A percentile compares a stretch with the other conserved stretches of the same genome.
Evolutionary conservation across 331 rosid species (phyloP).

Genomic region (Pyrus hybrid): DNA sequence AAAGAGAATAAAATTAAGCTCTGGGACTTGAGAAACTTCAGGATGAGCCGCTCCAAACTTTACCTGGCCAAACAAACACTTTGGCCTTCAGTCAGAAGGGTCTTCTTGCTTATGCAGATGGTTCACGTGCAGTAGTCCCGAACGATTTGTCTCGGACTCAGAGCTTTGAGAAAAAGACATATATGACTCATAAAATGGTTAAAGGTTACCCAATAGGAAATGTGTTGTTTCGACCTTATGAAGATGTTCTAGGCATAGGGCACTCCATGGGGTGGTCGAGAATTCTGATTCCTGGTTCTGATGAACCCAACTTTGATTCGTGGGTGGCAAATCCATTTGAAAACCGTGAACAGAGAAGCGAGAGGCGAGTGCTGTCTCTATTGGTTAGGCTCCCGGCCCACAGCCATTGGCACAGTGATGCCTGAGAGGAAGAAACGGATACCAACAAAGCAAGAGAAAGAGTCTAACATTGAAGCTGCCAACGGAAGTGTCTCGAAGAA

Average conservation of each 20-base stretch:
- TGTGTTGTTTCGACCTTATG: conserved; percentile 70
- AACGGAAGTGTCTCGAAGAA: conserved; percentile 53
- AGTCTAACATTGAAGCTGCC: conserved; percentile 53
- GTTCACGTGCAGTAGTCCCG: conserved; percentile 48
- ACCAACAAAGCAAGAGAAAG: conserved; percentile 36
- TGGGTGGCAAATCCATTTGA: conserved; percentile 89
- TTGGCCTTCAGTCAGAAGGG: conserved; percentile 88
- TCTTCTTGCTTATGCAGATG: conserved; percentile 61
- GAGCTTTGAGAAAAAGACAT: conserved; percentile 32
- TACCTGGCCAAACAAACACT: conserved; percentile 68
- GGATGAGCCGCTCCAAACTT: conserved; percentile 40
- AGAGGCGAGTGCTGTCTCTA: conserved; percentile 62
- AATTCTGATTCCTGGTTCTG: conserved; percentile 87
- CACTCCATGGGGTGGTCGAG: conserved; percentile 93
- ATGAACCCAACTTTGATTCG: conserved; percentile 79
- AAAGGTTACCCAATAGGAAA: conserved; percentile 77
- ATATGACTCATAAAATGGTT: conserved; percentile 74
- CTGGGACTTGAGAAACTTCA: conserved; percentile 88
- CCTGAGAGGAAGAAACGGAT: conserved; percentile 32
- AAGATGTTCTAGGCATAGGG: conserved; percentile 78
- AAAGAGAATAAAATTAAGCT: conserved; percentile 66
- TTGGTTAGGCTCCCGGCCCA: conserved; percentile 80
- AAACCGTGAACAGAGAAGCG: conserved; percentile 69
- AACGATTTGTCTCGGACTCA: conserved; percentile 46
- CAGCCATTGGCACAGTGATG: conserved; percentile 60